These are phyloP conservation scores for Talaromyces rugulosus DNA, from an alignment of 2,329 filamentous ascomycete genomes.

Conservation along the genomic window DNA sequence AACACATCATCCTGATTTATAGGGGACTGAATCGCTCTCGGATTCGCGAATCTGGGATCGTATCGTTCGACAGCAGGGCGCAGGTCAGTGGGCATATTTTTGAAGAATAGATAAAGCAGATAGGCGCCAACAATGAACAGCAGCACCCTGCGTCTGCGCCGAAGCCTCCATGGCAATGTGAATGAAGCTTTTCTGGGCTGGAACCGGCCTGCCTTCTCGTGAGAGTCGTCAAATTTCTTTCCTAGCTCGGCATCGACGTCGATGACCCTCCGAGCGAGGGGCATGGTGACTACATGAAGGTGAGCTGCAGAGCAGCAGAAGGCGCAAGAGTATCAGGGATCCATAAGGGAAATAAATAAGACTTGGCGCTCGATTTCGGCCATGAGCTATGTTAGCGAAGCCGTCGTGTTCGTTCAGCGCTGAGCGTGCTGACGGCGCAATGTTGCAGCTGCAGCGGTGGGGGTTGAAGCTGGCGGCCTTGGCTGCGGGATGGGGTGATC, in stretches of 20 bases:
- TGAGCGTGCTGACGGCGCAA: background rate
- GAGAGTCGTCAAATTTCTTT: constrained; percentile 60
- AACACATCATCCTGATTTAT: constrained; percentile 1
- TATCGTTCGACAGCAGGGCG: constrained; percentile 28
- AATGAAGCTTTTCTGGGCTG: constrained; percentile 22
- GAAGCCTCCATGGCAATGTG: constrained; percentile 31
- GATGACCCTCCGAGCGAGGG: constrained; percentile 39
- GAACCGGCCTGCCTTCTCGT: constrained; percentile 33
- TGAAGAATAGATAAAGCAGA: constrained; percentile 60
- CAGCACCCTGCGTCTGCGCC: constrained; percentile 48
- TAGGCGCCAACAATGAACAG: constrained; percentile 46
- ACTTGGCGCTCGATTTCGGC: background rate
- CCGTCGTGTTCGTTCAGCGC: background rate
- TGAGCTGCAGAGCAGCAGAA: background rate
- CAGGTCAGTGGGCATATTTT: constrained; percentile 56
- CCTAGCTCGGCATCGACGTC: constrained; percentile 59
- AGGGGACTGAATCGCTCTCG: background rate
- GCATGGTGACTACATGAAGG: constrained; percentile 27
- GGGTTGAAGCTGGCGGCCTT: background rate
- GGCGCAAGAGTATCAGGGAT: constrained; percentile 19
- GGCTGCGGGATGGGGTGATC: background rate
- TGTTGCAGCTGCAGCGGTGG: background rate
- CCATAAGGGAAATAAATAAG: constrained; percentile 6
- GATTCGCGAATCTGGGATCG: constrained; percentile 20
- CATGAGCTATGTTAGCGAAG: constrained; percentile 5